Base-by-base conservation (phyloP, 768 basidiomycete genomes). In the Agrocybe pediades region DNA sequence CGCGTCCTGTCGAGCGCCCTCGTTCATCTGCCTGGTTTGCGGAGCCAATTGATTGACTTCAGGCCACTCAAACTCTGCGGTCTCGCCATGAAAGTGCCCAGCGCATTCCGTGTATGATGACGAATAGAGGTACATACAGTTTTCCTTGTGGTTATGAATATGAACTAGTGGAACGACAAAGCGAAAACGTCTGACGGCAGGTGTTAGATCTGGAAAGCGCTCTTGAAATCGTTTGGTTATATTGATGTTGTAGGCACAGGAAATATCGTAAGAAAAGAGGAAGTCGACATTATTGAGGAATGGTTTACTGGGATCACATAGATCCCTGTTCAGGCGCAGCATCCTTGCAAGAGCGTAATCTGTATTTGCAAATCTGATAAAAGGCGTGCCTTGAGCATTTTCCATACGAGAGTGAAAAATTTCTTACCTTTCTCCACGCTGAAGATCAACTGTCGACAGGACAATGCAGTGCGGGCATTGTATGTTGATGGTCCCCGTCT, bases 61-160 rank as follows among this genome's bases (percentile, higher is more conserved):
- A 0, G 49, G 17, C 70, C 71, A 72, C 1, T 24, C 23, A 3
- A 62, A 54, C 58, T 73, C 71, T 0, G 65, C 61, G 0, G 57
- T 64, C 56, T 73, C 69, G 1, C 71, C 71, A 53, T 66, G 58
- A 40, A 67, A 67, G 24, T 69, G 64, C 0, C 64, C 64, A 2
- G 58, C 59, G 16, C 43, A 9, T 3, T n/a, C 7, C 2, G 27
- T 59, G 39, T 67, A 71, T 1, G 62, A 58, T 1, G 61, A 61
- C 0, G 64, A 64, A 43, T 43, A 70, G 0, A 40, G 29, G 54
- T 68, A 68, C 13, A 30, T 58, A 33, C 69, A 71, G 7, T 59
- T 57, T 4, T 66, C 67, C 16, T 65, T 55, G 25, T 70, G 68
- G 27, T 64, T 66, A 6, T 63, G 60, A 23, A 70, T 51, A 40